phyloP scores from a whole-genome alignment of 106 monocot genomes.

The Hemerocallis citrina region DNA sequence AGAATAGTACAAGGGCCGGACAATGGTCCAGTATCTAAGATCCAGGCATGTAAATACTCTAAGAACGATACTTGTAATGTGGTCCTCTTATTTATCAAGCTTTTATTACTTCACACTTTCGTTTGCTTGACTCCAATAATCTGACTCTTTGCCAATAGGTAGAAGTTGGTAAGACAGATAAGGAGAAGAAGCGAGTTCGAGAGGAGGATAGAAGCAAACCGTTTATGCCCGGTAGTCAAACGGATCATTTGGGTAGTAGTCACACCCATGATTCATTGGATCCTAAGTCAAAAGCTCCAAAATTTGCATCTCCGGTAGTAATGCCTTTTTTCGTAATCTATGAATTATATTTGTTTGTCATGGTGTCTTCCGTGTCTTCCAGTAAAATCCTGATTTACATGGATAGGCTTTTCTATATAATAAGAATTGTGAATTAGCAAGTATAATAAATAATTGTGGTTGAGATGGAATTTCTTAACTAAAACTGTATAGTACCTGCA shows the following conservation, averaged over 20 bases:
- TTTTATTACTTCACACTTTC: not conserved
- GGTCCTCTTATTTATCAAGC: not conserved
- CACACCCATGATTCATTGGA: conserved; percentile 1
- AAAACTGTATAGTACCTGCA: too few species aligned
- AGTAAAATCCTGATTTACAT: too few species aligned
- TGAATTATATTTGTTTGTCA: too few species aligned
- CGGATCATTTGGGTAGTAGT: conserved; percentile 3
- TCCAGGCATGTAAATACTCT: conserved; percentile 27
- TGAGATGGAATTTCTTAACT: not conserved
- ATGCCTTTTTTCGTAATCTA: too few species aligned
- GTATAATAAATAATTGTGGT: too few species aligned
- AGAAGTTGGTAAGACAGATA: conserved; percentile 27
- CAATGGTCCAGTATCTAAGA: conserved; percentile 25
- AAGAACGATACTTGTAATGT: not conserved
- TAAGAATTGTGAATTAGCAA: too few species aligned
- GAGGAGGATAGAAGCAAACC: too few species aligned
- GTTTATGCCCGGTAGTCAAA: not conserved
- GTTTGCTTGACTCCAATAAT: not conserved
- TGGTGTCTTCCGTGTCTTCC: too few species aligned
- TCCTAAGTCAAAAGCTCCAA: conserved; percentile 24
- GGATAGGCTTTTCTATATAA: too few species aligned
- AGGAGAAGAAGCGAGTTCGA: conserved; percentile 21
- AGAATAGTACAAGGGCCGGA: conserved; percentile 28
- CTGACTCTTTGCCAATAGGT: conserved; percentile 14
- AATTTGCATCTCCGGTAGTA: conserved; percentile 11